phyloP scores from a whole-genome alignment of 2,329 filamentous ascomycete species.

The Fusarium drepaniforme region DNA sequence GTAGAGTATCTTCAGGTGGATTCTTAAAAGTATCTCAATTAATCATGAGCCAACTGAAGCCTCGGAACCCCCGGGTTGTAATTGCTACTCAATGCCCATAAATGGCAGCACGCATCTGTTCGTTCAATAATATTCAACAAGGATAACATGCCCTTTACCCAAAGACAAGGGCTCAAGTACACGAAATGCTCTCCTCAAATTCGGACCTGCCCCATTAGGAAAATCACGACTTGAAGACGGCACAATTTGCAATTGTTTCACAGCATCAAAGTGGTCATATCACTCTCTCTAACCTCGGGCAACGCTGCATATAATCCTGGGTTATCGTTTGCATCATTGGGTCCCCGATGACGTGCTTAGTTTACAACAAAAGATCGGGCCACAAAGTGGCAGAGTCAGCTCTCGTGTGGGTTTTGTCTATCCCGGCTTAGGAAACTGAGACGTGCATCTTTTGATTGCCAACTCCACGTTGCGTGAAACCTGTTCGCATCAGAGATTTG shows the following conservation, averaged over 20 bases:
- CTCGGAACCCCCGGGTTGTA: neutral
- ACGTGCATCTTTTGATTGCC: neutral
- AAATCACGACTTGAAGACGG: neutral
- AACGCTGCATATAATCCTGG: neutral
- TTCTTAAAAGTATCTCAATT: neutral
- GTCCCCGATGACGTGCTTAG: constrained; percentile 5
- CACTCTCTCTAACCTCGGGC: neutral
- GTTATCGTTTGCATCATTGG: neutral
- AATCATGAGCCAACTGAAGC: neutral
- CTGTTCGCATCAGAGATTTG: neutral
- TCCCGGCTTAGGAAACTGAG: constrained; percentile 10
- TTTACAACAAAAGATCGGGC: no score
- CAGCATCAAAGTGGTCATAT: neutral
- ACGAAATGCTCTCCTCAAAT: neutral
- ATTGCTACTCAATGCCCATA: neutral
- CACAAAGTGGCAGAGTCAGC: no score
- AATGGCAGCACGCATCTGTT: neutral
- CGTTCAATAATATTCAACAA: neutral
- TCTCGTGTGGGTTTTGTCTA: constrained; percentile 6
- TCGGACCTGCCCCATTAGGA: neutral
- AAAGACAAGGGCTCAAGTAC: neutral
- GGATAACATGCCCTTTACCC: neutral
- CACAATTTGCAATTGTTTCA: neutral
- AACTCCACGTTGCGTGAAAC: constrained; percentile 2
- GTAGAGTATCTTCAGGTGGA: neutral